These are phyloP conservation scores for Barnettozyma botsteinii DNA, from an alignment of 805 yeast genomes.

Conservation along the genomic window DNA sequence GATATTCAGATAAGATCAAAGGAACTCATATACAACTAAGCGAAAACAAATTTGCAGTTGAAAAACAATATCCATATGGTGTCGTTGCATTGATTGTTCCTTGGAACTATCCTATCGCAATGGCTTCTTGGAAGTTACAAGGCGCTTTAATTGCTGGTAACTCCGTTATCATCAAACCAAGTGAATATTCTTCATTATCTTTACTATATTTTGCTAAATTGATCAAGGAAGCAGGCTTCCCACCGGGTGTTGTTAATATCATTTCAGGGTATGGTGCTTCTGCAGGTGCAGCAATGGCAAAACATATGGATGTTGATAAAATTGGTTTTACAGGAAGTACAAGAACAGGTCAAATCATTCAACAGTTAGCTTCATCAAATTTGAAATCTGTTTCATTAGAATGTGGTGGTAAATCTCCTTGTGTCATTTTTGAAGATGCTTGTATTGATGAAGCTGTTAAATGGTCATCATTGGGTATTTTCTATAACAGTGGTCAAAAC, in stretches of 20 bases:
- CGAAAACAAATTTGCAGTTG: constrained; percentile 60
- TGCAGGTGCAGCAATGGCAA: constrained; percentile 64
- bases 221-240: constrained; percentile 66
- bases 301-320: constrained; percentile 52
- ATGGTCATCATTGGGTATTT: constrained; percentile 63
- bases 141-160: constrained; percentile 77
- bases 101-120: constrained; percentile 80
- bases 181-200: constrained; percentile 71
- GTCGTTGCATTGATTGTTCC: constrained; percentile 81
- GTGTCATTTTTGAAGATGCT: constrained; percentile 57
- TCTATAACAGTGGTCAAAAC: constrained; percentile 61
- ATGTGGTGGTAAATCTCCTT: constrained; percentile 71
- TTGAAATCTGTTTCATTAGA: constrained; percentile 62
- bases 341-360: constrained; percentile 60
- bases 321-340: constrained; percentile 66
- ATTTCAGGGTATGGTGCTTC: constrained; percentile 64
- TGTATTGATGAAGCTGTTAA: constrained; percentile 59
- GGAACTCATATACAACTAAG: constrained; percentile 62
- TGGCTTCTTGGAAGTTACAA: constrained; percentile 75
- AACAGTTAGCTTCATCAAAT: constrained; percentile 53
- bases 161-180: constrained; percentile 65
- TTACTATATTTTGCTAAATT: constrained; percentile 59
- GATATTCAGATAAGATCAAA: constrained; percentile 62
- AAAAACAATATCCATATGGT: constrained; percentile 70
- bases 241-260: constrained; percentile 71